phyloP scores from a whole-genome alignment of 495 filamentous ascomycete species.

The Zalerion maritima region DNA sequence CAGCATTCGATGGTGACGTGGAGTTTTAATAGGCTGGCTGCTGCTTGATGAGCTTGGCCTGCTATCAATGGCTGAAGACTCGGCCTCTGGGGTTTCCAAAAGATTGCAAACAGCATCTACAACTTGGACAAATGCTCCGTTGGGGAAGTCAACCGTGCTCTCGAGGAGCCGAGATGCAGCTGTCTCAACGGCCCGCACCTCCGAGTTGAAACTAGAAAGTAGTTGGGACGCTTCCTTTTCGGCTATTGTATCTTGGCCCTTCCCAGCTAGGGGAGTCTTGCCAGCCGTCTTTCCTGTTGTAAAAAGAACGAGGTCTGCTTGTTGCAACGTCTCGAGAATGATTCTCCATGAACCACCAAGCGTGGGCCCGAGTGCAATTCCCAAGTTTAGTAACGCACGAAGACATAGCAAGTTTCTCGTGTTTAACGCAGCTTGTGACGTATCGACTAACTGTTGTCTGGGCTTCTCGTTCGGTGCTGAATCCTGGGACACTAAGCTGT shows the following conservation, averaged over 20 bases:
- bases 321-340: constrained; percentile 75
- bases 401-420: constrained; percentile 83
- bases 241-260: constrained; percentile 24
- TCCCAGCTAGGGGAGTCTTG: constrained; percentile 27
- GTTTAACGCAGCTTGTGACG: constrained; percentile 43
- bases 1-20: constrained; percentile 40
- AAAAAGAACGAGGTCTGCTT: constrained; percentile 76
- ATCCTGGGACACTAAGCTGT: constrained; percentile 39
- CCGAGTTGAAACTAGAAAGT: constrained; percentile 52
- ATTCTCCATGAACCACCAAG: constrained; percentile 78
- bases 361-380: constrained; percentile 85
- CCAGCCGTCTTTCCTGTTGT: constrained; percentile 34
- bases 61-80: constrained; percentile 17
- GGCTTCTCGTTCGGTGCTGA: constrained; percentile 33
- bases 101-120: constrained; percentile 58
- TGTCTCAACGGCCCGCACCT: constrained; percentile 78
- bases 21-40: constrained; percentile 13
- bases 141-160: constrained; percentile 76
- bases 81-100: constrained; percentile 29
- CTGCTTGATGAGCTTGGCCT: constrained; percentile 20
- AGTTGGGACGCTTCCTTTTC: constrained; percentile 32
- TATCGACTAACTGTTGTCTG: constrained; percentile 37
- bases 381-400: constrained; percentile 78
- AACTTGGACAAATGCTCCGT: constrained; percentile 63
- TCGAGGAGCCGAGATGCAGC: constrained; percentile 79